Evolutionary conservation across 2,329 filamentous ascomycete species (phyloP).

Genomic region (Fusarium equiseti): DNA sequence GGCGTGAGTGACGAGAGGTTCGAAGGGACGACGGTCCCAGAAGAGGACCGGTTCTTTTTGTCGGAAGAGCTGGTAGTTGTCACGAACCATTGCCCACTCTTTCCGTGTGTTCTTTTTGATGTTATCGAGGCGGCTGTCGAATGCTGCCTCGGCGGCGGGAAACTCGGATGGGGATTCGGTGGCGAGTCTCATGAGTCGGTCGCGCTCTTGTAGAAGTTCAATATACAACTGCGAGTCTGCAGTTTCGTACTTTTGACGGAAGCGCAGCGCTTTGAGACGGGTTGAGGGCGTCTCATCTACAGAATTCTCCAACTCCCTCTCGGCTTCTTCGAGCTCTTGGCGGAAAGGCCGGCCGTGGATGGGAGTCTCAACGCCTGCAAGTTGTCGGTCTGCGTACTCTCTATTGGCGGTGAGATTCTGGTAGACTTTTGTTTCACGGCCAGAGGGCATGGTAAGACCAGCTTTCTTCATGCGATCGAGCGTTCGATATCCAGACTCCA

Average conservation of each 20-base stretch:
- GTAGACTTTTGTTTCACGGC: constrained; percentile 55
- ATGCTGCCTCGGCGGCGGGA: constrained; percentile 49
- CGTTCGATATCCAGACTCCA: constrained; percentile 56
- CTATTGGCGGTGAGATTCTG: constrained; percentile 42
- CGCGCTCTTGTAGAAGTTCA: constrained; percentile 52
- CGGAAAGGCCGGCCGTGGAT: constrained; percentile 56
- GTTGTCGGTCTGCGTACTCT: constrained; percentile 35
- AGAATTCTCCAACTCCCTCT: constrained; percentile 45
- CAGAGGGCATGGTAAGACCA: constrained; percentile 58
- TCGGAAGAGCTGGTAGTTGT: constrained; percentile 66
- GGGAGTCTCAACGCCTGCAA: constrained; percentile 50
- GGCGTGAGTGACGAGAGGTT: constrained; percentile 70
- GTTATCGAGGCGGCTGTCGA: constrained; percentile 51
- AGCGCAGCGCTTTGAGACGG: constrained; percentile 48
- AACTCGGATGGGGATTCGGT: constrained; percentile 43
- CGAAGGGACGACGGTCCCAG: constrained; percentile 78
- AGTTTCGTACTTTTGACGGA: constrained; percentile 44
- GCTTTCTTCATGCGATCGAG: constrained; percentile 61
- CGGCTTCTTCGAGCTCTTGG: constrained; percentile 57
- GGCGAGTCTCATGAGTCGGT: constrained; percentile 43
- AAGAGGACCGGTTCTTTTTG: constrained; percentile 65
- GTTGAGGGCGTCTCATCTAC: not conserved
- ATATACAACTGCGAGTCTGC: constrained; percentile 45
- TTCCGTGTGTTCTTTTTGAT: constrained; percentile 51
- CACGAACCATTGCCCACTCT: constrained; percentile 58